Evolutionary conservation across 805 yeast genomes (phyloP), one percentile per base, ranked within the genome.

Genomic region (Lachancea lanzarotensis): DNA sequence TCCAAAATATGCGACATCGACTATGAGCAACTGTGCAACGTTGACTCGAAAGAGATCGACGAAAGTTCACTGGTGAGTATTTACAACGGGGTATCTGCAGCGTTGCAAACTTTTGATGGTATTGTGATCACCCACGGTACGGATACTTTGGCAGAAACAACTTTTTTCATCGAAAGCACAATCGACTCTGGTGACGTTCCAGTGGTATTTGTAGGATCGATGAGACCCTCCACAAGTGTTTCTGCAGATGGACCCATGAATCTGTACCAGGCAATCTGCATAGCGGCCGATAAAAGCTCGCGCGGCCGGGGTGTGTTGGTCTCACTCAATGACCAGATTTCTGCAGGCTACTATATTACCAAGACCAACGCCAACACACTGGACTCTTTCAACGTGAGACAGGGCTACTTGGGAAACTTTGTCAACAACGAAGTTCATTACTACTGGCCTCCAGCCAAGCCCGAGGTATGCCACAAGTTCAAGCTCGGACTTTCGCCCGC

Each of bases 241-340:
- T 78, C 84, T 2, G 79, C 84, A 1, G 89, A 82, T 57, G 87
- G 87, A 2, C 81, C 84, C 5, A 80, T 81, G 79, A 82, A 82
- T 60, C 63, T 82, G 48, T 81, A 80, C 55, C 85, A 82, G 54
- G 84, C 86, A 1, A 79, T 80, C 39, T 75, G 76, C 13, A 79
- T 81, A 26, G 84, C 88, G 2, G 69, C 83, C 0, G 65, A 70
- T 51, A 59, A 63, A 22, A 69, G 72, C 44, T 72, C 82, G 13
- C 57, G 69, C 35, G 74, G 77, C 19, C 69, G 89, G 52, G 83
- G 86, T 22, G 75, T 79, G 2, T 64, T 82, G 41, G 82, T 82
- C 3, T 79, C 83, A 0, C 66, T 82, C 32, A 82, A 82, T 52
- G 89, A 82, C 57, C 74, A 80, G 52, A 79, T 82, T 38, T 79